Evolutionary conservation across 164 flowering plant genomes (phyloP).

Genomic region (Piper longum): DNA sequence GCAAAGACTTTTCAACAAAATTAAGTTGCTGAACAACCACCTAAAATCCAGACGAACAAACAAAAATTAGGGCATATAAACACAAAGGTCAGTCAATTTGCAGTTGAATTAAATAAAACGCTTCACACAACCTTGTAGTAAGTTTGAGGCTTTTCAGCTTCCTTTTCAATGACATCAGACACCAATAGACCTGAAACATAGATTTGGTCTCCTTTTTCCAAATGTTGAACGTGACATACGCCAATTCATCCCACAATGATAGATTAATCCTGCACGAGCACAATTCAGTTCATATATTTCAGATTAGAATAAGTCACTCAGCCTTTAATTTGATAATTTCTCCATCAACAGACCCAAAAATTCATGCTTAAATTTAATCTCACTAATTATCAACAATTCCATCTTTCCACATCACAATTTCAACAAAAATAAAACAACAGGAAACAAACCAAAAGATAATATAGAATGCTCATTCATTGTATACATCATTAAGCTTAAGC

Average conservation of each 20-base stretch:
- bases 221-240: slow-evolving; percentile 67
- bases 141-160: slow-evolving; percentile 60
- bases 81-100: not conserved
- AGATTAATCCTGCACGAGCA: slow-evolving; percentile 57
- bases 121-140: slow-evolving; percentile 61
- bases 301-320: too few relatives aligned
- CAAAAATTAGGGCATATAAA: slow-evolving; percentile 1
- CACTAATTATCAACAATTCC: too few relatives aligned
- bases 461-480: too few relatives aligned
- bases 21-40: slow-evolving; percentile 76
- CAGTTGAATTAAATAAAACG: not conserved
- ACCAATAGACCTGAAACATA: slow-evolving; percentile 69
- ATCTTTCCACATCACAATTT: too few relatives aligned
- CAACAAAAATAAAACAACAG: too few relatives aligned
- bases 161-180: slow-evolving; percentile 52
- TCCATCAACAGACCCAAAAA: too few relatives aligned
- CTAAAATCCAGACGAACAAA: slow-evolving; percentile 20
- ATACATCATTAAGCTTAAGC: too few relatives aligned
- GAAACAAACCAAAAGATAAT: too few relatives aligned
- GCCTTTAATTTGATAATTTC: too few relatives aligned
- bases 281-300: not conserved
- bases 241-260: slow-evolving; percentile 90
- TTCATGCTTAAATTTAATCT: too few relatives aligned
- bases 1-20: slow-evolving; percentile 44
- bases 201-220: slow-evolving; percentile 72